Percentiles rank a stretch among this genome's conserved stretches.
phyloP scores from a whole-genome alignment of 2,329 filamentous ascomycete genomes.

The Diaporthe eres region DNA sequence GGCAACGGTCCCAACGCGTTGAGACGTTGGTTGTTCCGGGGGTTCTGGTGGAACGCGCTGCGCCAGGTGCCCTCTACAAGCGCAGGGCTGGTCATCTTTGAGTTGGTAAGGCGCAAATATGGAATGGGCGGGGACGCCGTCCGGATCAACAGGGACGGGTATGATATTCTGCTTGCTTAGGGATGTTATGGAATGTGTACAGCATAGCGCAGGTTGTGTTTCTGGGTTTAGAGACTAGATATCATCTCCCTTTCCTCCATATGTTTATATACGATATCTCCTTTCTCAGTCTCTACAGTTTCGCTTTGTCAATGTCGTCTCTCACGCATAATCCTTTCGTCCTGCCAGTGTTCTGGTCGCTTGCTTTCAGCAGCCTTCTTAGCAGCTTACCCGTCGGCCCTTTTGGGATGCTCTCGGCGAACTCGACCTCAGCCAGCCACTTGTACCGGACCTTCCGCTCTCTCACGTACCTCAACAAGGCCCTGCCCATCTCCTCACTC shows the following conservation, averaged over 20 bases:
- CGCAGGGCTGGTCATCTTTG: constrained; percentile 84
- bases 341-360: constrained; percentile 13
- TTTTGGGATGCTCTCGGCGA: constrained; percentile 67
- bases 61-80: constrained; percentile 83
- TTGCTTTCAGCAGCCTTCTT: constrained; percentile 58
- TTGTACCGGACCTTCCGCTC: constrained; percentile 67
- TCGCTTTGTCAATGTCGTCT: constrained; percentile 13
- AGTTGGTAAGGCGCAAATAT: constrained; percentile 81
- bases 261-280: neutral
- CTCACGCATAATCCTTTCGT: constrained; percentile 11
- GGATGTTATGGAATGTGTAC: constrained; percentile 8
- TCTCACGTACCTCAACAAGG: constrained; percentile 62
- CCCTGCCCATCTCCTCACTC: constrained; percentile 51
- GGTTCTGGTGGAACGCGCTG: constrained; percentile 80
- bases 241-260: constrained; percentile 8
- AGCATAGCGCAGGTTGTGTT: constrained; percentile 26
- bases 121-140: constrained; percentile 73
- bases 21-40: constrained; percentile 76
- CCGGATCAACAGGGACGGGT: constrained; percentile 77
- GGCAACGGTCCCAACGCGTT: constrained; percentile 55
- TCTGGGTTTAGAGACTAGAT: constrained; percentile 2
- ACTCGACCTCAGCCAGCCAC: constrained; percentile 62
- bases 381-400: constrained; percentile 71
- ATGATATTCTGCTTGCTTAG: constrained; percentile 75
- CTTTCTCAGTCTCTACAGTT: constrained; percentile 5